These are phyloP conservation scores for Leptodermis oblonga DNA, from an alignment of 257 asterid species.

Conservation along the genomic window DNA sequence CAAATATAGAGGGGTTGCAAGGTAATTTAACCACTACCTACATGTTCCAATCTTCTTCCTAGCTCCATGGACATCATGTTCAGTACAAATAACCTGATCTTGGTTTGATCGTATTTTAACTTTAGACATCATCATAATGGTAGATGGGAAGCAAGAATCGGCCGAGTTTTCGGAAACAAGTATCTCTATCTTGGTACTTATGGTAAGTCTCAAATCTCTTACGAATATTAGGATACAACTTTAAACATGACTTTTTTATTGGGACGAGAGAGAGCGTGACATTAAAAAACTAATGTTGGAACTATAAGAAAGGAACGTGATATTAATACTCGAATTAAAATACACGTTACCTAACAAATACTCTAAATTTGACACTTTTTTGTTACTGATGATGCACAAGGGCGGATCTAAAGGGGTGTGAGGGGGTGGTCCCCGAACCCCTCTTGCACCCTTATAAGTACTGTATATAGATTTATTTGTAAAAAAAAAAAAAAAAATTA, in stretches of 20 bases:
- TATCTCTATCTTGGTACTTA: constrained; percentile 71
- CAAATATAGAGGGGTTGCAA: constrained; percentile 76
- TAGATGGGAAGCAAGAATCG: constrained; percentile 85
- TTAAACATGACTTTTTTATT: neutral
- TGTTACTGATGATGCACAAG: too few relatives aligned
- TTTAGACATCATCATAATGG: constrained; percentile 71
- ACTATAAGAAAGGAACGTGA: too few relatives aligned
- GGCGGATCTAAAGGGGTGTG: too few relatives aligned
- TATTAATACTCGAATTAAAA: too few relatives aligned
- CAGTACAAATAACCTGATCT: neutral
- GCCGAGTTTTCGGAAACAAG: constrained; percentile 65
- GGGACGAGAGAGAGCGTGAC: too few relatives aligned
- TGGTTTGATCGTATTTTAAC: neutral
- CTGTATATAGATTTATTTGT: neutral
- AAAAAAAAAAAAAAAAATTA: neutral
- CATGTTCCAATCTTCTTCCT: neutral
- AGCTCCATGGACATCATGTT: neutral
- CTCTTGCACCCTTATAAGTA: too few relatives aligned
- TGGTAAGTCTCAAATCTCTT: constrained; percentile 27
- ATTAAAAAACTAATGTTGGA: too few relatives aligned
- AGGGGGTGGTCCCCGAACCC: too few relatives aligned
- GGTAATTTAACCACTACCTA: constrained; percentile 24
- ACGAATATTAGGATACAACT: too few relatives aligned
- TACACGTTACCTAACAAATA: too few relatives aligned
- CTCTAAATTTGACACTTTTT: too few relatives aligned